These are phyloP conservation scores for Gymnopilus junonius DNA, from an alignment of 768 basidiomycete genomes.

Conservation along the genomic window DNA sequence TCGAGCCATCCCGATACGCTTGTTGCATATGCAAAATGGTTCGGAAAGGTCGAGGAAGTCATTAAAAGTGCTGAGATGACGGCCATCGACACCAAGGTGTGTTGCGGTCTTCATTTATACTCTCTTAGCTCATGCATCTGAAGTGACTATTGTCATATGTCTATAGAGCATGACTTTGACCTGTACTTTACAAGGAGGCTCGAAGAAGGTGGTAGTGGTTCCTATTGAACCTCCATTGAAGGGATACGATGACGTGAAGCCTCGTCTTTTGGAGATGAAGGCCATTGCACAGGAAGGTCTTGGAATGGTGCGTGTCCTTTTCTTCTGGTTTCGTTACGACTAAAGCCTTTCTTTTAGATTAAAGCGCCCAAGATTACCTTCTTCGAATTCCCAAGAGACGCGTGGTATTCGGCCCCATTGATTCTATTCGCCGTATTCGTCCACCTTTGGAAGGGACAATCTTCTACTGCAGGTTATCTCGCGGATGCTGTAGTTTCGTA, in stretches of 20 bases:
- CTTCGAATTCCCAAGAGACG: constrained; percentile 49
- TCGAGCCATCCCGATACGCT: constrained; percentile 82
- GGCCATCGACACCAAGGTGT: constrained; percentile 67
- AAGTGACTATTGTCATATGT: background rate
- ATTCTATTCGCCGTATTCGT: constrained; percentile 33
- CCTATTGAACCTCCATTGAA: constrained; percentile 71
- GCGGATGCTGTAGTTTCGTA: constrained; percentile 35
- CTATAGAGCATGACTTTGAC: constrained; percentile 76
- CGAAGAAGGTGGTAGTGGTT: constrained; percentile 54
- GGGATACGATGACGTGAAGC: constrained; percentile 84
- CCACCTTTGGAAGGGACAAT: constrained; percentile 33
- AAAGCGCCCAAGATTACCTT: constrained; percentile 63
- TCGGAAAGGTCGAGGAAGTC: constrained; percentile 60
- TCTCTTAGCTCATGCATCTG: background rate
- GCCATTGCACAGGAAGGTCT: constrained; percentile 78
- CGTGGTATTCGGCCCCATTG: constrained; percentile 22
- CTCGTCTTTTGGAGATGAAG: constrained; percentile 80
- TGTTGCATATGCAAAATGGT: constrained; percentile 83
- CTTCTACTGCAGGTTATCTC: constrained; percentile 33
- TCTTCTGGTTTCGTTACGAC: background rate
- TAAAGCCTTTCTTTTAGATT: constrained; percentile 41
- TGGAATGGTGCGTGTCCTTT: constrained; percentile 65
- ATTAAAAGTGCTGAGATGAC: constrained; percentile 73
- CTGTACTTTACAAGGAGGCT: constrained; percentile 57
- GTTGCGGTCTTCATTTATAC: constrained; percentile 5